Conservation (phyloP, 257 asterid species). For the Verbascum thapsus region DNA sequence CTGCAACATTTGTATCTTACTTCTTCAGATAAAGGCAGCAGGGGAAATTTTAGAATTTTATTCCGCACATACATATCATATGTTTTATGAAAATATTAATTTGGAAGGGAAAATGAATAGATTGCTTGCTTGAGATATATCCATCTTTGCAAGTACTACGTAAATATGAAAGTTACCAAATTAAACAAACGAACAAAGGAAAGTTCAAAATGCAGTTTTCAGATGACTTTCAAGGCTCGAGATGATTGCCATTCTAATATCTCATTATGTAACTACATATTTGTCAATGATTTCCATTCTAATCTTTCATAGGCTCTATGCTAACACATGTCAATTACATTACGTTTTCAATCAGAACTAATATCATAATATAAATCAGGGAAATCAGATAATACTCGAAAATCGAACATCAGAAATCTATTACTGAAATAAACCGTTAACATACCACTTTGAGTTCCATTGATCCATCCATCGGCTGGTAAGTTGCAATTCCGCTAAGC, state of each 20-base stretch:
- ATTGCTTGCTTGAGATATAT: constrained; percentile 4
- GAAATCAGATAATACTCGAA: neutral
- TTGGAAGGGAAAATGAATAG: constrained; percentile 1
- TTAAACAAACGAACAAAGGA: neutral
- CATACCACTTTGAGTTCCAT: constrained; percentile 81
- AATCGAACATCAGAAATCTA: neutral
- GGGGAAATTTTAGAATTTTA: neutral
- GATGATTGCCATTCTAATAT: neutral
- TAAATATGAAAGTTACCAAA: constrained; percentile 19
- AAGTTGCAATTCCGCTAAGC: constrained; percentile 66
- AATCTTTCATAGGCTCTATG: neutral
- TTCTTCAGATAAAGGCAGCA: constrained; percentile 28
- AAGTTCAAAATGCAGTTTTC: constrained; percentile 10
- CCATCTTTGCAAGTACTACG: constrained; percentile 10
- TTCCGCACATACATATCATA: neutral
- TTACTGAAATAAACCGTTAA: neutral
- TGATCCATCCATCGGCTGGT: constrained; percentile 84
- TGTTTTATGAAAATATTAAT: neutral
- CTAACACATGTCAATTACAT: neutral
- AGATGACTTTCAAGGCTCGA: constrained; percentile 15
- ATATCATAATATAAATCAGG: neutral
- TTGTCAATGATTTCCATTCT: constrained; percentile 4
- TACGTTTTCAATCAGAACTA: neutral
- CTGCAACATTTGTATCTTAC: constrained; percentile 43
- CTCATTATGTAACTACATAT: too few relatives aligned